These are phyloP conservation scores for Actinomortierella wolfii DNA, from an alignment of 371 early-diverging fungal genomes.

Conservation along the genomic window DNA sequence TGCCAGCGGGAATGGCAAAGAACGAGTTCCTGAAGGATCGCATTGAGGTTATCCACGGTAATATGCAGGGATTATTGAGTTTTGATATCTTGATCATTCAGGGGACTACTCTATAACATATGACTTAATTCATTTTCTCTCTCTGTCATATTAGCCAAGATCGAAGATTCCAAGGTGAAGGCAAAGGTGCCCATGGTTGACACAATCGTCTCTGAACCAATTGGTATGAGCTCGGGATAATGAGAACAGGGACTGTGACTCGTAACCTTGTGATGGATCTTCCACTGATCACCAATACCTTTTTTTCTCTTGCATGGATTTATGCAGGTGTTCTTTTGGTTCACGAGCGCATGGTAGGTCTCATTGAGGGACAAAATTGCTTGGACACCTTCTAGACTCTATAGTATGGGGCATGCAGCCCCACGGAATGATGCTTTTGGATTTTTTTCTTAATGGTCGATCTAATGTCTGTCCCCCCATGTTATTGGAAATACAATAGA, in stretches of 20 bases:
- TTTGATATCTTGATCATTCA: constrained; percentile 1
- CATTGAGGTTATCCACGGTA: constrained; percentile 84
- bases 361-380: constrained; percentile 12
- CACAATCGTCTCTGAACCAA: constrained; percentile 95
- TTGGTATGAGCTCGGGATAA: constrained; percentile 50
- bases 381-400: constrained; percentile 14
- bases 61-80: too few relatives aligned
- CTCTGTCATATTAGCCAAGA: constrained; percentile 66
- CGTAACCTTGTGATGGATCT: too few relatives aligned
- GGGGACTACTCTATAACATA: constrained; percentile 1
- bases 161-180: constrained; percentile 76
- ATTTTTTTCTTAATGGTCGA: constrained; percentile 5
- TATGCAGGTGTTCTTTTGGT: constrained; percentile 81
- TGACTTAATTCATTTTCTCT: neutral
- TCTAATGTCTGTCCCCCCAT: neutral
- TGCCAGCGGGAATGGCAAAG: constrained; percentile 49
- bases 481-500: constrained; percentile 50
- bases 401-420: neutral
- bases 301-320: neutral
- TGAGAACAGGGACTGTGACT: neutral
- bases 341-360: constrained; percentile 87
- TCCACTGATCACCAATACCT: neutral
- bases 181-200: constrained; percentile 78
- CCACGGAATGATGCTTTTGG: neutral
- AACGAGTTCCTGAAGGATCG: constrained; percentile 82